These are phyloP conservation scores for Ascodesmis nigricans DNA, from an alignment of 495 filamentous ascomycete species.

Conservation along the genomic window DNA sequence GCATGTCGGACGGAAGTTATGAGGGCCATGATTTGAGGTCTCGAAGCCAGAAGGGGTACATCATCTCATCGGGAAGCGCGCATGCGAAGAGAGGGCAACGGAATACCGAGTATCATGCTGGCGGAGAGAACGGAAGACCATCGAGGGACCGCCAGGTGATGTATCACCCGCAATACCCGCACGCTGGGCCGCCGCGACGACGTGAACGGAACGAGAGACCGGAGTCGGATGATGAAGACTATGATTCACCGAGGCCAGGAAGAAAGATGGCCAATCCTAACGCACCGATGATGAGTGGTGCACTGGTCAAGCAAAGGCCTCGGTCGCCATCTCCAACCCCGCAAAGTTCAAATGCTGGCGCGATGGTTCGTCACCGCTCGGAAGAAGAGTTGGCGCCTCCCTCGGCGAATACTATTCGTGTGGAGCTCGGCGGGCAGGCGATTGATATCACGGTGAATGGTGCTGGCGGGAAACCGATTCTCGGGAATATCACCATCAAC, in stretches of 20 bases:
- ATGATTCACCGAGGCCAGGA: conserved; percentile 7
- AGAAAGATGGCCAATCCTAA: conserved; percentile 3
- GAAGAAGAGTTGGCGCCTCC: conserved; percentile 2
- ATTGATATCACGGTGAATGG: conserved; percentile 18
- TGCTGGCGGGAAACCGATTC: conserved; percentile 13
- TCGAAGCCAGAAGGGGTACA: conserved; percentile 9
- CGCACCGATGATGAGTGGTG: conserved; percentile 8
- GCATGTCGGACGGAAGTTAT: conserved; percentile 15
- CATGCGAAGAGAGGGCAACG: conserved; percentile 4
- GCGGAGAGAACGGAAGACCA: conserved; percentile 9
- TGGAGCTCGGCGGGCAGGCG: conserved; percentile 17
- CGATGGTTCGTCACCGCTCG: conserved; percentile 4
- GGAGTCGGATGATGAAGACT: conserved; percentile 15
- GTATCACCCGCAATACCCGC: conserved; percentile 14
- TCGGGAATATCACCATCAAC: conserved; percentile 20
- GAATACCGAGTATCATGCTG: conserved; percentile 11
- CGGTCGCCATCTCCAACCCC: conserved; percentile 8
- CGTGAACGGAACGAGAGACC: conserved; percentile 9
- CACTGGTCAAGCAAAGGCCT: conserved; percentile 12
- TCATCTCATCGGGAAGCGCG: conserved; percentile 8
- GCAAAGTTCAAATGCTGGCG: conserved; percentile 7
- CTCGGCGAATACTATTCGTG: conserved; percentile 9
- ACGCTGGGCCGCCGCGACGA: conserved; percentile 11
- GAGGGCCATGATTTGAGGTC: conserved; percentile 4
- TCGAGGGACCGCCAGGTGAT: not conserved